Conservation (phyloP, 257 asterid species). For the Plantago major region DNA sequence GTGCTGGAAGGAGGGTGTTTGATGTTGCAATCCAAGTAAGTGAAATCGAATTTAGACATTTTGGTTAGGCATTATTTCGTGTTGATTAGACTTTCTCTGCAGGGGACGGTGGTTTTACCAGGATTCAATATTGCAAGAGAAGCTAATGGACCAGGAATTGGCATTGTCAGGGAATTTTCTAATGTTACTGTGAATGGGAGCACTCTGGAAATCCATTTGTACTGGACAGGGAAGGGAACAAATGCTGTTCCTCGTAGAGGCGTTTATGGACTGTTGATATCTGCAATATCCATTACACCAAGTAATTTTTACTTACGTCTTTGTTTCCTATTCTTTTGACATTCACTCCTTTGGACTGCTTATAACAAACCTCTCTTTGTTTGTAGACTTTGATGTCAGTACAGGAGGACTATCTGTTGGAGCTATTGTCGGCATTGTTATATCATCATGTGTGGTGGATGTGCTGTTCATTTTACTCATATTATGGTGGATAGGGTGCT, state of each 20-base stretch:
- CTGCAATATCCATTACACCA: conserved; percentile 83
- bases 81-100: conserved; percentile 18
- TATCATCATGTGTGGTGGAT: conserved; percentile 34
- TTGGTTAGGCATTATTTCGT: neutral
- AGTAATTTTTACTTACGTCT: conserved; percentile 36
- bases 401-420: conserved; percentile 55
- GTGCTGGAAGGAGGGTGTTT: conserved; percentile 75
- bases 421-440: conserved; percentile 64
- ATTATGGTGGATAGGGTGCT: conserved; percentile 62
- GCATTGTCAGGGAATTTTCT: conserved; percentile 34
- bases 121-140: conserved; percentile 55
- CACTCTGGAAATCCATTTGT: conserved; percentile 84
- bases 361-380: conserved; percentile 5
- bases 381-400: conserved; percentile 52
- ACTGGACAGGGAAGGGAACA: conserved; percentile 94
- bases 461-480: conserved; percentile 34
- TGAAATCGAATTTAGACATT: neutral
- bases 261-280: conserved; percentile 83
- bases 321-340: neutral
- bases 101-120: conserved; percentile 68
- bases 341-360: conserved; percentile 8
- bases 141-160: conserved; percentile 66
- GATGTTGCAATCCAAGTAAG: conserved; percentile 92
- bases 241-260: conserved; percentile 77
- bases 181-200: conserved; percentile 45